Conservation (phyloP, 2,329 filamentous ascomycete genomes). For the Colletotrichum shisoi region DNA sequence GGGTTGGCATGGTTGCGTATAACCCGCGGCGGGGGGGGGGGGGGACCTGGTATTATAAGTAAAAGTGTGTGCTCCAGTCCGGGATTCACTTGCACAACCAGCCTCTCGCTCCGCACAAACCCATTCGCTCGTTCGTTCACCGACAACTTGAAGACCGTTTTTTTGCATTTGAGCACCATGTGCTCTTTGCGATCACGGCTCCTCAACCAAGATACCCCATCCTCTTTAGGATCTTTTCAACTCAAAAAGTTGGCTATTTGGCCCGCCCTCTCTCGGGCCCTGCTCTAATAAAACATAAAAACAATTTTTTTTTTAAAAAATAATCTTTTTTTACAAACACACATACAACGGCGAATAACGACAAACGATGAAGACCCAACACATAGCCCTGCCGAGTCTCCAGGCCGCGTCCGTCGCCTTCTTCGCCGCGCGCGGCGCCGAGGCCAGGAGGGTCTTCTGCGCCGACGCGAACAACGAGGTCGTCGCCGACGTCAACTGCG, state of each 20-base stretch:
- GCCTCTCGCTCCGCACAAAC: background rate
- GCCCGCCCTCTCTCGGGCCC: too few species aligned
- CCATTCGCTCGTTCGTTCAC: background rate
- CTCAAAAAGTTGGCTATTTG: background rate
- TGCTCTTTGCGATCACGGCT: background rate
- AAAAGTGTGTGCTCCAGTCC: background rate
- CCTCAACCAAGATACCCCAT: background rate
- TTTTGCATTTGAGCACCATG: too few species aligned
- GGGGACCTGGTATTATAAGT: background rate
- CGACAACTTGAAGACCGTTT: background rate
- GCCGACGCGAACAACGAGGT: slow-evolving; percentile 11
- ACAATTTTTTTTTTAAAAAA: too few species aligned
- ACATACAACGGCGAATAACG: too few species aligned
- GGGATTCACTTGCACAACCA: background rate
- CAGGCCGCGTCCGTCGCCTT: slow-evolving; percentile 12
- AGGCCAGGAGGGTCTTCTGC: slow-evolving; percentile 17
- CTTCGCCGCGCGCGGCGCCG: slow-evolving; percentile 5
- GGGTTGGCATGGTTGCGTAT: background rate
- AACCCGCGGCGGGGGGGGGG: too few species aligned
- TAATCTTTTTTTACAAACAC: too few species aligned
- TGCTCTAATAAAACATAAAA: too few species aligned
- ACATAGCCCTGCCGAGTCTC: slow-evolving; percentile 12
- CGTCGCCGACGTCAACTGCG: slow-evolving; percentile 5
- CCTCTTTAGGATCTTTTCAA: background rate
- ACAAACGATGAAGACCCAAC: slow-evolving; percentile 10